Conservation (phyloP, 202 grass and related monocot species). For the Setaria italica region DNA sequence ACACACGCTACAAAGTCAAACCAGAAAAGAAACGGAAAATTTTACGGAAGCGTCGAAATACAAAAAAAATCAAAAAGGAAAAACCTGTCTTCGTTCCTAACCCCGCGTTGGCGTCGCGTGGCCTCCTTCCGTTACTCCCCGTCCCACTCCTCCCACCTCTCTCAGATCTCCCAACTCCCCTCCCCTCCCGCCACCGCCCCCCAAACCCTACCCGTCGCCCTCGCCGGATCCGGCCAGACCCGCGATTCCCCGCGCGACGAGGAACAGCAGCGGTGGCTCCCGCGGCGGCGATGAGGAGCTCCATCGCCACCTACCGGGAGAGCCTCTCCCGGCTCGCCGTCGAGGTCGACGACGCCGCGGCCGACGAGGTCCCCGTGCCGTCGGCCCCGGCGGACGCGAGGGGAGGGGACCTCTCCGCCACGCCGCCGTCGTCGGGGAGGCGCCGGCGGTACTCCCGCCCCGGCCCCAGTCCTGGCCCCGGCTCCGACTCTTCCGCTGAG, state of each 20-base stretch:
- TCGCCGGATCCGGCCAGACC: background rate
- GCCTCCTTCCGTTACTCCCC: constrained; percentile 5
- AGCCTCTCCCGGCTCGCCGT: constrained; percentile 91
- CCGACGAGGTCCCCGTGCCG: constrained; percentile 50
- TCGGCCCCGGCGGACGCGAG: background rate
- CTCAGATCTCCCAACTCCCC: constrained; percentile 37
- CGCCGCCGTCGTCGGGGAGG: constrained; percentile 46
- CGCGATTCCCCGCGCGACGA: too few species aligned
- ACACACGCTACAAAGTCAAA: background rate
- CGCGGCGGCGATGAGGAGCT: constrained; percentile 64
- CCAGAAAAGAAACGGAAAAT: background rate
- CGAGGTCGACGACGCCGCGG: constrained; percentile 78
- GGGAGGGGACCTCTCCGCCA: constrained; percentile 12
- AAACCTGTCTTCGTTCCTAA: constrained; percentile 29
- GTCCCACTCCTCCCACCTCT: background rate
- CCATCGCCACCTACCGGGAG: constrained; percentile 85
- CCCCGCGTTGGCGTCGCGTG: constrained; percentile 5
- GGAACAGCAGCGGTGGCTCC: constrained; percentile 38
- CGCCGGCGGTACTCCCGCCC: constrained; percentile 49
- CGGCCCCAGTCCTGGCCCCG: constrained; percentile 6
- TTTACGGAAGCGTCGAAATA: background rate
- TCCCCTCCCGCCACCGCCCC: background rate
- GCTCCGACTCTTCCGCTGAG: constrained; percentile 33
- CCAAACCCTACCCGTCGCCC: constrained; percentile 24
- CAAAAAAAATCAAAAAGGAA: too few species aligned